A percentile compares a stretch with the other conserved stretches of the same genome.
phyloP scores from a whole-genome alignment of 129 eudicot genomes.

The Artemisia annua region DNA sequence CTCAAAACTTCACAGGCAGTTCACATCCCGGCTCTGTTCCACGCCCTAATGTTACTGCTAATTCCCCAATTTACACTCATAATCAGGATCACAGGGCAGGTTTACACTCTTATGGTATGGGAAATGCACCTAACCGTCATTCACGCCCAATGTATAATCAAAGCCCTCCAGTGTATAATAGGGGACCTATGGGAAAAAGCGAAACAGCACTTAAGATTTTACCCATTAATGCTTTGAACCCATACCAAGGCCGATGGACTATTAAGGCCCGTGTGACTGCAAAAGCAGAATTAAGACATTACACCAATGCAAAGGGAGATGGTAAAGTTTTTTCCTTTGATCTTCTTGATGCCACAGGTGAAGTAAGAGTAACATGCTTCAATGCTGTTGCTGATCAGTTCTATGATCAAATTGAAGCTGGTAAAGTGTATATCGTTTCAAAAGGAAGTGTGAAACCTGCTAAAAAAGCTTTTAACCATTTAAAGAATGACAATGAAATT shows the following conservation, averaged over 20 bases:
- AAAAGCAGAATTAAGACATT: constrained; percentile 67
- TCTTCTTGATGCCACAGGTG: constrained; percentile 81
- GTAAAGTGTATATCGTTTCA: constrained; percentile 70
- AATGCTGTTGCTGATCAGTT: constrained; percentile 89
- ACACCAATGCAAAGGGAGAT: constrained; percentile 76
- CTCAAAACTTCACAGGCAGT: constrained; percentile 32
- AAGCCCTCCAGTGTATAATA: constrained; percentile 64
- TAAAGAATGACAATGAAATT: constrained; percentile 82
- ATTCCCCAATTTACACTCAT: constrained; percentile 34
- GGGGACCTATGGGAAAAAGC: constrained; percentile 73
- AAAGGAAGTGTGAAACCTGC: constrained; percentile 78
- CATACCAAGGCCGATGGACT: constrained; percentile 93
- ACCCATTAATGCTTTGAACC: constrained; percentile 83
- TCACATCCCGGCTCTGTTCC: constrained; percentile 32
- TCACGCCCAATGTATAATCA: constrained; percentile 59
- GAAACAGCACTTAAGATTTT: constrained; percentile 64
- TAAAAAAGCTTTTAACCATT: constrained; percentile 73
- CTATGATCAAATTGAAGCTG: constrained; percentile 57
- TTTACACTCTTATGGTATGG: constrained; percentile 36
- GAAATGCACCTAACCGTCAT: constrained; percentile 53
- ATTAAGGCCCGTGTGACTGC: constrained; percentile 89
- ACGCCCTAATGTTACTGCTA: constrained; percentile 35
- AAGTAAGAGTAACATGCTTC: constrained; percentile 88
- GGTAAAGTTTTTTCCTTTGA: constrained; percentile 91
- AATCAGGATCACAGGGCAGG: constrained; percentile 34